Evolutionary conservation across 73 alveolate species (phyloP).

Genomic region (Paramecium primaurelia): DNA sequence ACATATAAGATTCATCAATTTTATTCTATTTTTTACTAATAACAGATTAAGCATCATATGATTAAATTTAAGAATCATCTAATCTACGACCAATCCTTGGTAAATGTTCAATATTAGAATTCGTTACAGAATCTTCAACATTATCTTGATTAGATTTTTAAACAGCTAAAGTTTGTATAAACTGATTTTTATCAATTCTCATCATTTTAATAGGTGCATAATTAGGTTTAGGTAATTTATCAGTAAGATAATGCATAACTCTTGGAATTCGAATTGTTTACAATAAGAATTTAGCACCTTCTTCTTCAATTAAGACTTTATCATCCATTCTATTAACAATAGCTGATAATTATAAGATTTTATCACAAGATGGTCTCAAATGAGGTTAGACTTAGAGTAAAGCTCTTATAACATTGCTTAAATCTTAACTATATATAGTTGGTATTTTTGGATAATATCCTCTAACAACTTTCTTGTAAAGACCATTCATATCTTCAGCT

Average conservation of each 20-base stretch:
- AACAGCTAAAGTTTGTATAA: slow-evolving; percentile 55
- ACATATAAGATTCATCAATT: neutral
- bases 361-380: slow-evolving; percentile 53
- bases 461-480: slow-evolving; percentile 77
- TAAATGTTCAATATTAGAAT: slow-evolving; percentile 5
- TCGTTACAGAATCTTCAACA: neutral
- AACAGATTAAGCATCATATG: slow-evolving; percentile 12
- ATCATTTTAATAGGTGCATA: slow-evolving; percentile 67
- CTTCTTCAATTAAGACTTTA: slow-evolving; percentile 24
- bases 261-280: slow-evolving; percentile 92
- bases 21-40: slow-evolving; percentile 12
- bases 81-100: slow-evolving; percentile 38
- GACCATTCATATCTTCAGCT: slow-evolving; percentile 93
- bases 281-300: slow-evolving; percentile 59
- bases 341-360: slow-evolving; percentile 49
- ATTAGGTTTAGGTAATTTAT: slow-evolving; percentile 90
- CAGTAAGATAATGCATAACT: slow-evolving; percentile 80
- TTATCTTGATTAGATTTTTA: slow-evolving; percentile 10
- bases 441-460: slow-evolving; percentile 84
- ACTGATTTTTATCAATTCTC: slow-evolving; percentile 39
- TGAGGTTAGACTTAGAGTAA: slow-evolving; percentile 68
- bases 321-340: slow-evolving; percentile 58
- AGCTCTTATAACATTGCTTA: slow-evolving; percentile 68
- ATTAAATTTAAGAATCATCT: slow-evolving; percentile 10
- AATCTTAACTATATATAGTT: slow-evolving; percentile 69